These are phyloP conservation scores for Pseudogymnoascus sp. DNA, from an alignment of 2,329 filamentous ascomycete genomes.

Conservation along the genomic window DNA sequence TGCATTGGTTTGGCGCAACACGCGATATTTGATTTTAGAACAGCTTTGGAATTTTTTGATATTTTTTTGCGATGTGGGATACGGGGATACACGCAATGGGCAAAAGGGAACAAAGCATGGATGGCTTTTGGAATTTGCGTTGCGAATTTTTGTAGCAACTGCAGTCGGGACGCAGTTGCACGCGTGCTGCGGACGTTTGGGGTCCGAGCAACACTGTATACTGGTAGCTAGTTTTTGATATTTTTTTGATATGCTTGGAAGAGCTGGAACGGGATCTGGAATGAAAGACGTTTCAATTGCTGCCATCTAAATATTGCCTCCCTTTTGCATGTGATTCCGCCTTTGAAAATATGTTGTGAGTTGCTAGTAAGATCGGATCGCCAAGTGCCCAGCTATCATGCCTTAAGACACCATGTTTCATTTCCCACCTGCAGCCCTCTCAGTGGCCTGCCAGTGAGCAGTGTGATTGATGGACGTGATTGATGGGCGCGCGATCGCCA, in stretches of 20 bases:
- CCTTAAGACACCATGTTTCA: background rate
- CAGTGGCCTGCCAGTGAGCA: background rate
- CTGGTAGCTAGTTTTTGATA: background rate
- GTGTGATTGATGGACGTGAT: background rate
- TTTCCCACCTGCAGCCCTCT: background rate
- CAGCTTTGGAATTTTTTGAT: background rate
- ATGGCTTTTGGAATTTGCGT: background rate
- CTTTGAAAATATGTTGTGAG: background rate
- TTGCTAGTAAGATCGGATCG: background rate
- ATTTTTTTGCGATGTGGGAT: background rate
- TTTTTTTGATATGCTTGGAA: background rate
- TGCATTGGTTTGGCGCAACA: constrained; percentile 3
- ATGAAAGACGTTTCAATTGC: constrained; percentile 1
- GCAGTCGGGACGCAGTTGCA: background rate
- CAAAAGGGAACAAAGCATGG: background rate
- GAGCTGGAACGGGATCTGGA: background rate
- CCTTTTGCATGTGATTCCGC: background rate
- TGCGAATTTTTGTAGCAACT: background rate
- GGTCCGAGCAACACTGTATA: background rate
- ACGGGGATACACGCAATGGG: background rate
- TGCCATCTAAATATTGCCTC: background rate
- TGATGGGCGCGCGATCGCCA: background rate
- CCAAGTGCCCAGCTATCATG: background rate
- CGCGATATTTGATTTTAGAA: constrained; percentile 1
- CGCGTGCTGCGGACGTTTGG: background rate